These are phyloP conservation scores for Cicer bijugum DNA, from an alignment of 306 rosid genomes.

Conservation along the genomic window DNA sequence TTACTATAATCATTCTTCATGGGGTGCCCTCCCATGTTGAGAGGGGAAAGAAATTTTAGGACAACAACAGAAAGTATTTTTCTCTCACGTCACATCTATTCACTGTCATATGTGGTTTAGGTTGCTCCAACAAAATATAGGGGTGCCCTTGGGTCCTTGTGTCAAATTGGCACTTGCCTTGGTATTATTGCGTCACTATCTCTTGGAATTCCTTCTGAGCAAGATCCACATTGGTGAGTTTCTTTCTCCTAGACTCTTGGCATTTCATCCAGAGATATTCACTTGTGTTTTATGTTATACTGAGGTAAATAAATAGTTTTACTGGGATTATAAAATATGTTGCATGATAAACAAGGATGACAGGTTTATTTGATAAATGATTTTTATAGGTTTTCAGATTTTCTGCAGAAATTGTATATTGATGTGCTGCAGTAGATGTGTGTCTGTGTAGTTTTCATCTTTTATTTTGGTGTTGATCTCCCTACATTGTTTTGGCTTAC, in stretches of 20 bases:
- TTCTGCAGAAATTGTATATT: constrained; percentile 9
- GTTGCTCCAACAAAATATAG: constrained; percentile 88
- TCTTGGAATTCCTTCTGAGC: constrained; percentile 77
- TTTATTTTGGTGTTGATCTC: background rate
- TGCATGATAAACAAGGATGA: constrained; percentile 12
- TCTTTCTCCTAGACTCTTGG: constrained; percentile 38
- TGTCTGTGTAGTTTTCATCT: constrained; percentile 6
- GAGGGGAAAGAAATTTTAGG: constrained; percentile 23
- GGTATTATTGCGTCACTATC: constrained; percentile 78
- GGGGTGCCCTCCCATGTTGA: constrained; percentile 5
- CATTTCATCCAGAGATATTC: constrained; percentile 15
- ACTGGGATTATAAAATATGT: constrained; percentile 16
- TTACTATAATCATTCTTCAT: constrained; percentile 18
- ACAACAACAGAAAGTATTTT: constrained; percentile 16
- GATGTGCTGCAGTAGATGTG: background rate
- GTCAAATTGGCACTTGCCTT: constrained; percentile 92
- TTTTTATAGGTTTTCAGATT: constrained; percentile 34
- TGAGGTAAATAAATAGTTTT: constrained; percentile 13
- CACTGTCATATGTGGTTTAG: constrained; percentile 48
- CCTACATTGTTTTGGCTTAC: background rate
- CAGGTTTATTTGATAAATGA: constrained; percentile 20
- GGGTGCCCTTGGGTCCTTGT: constrained; percentile 80
- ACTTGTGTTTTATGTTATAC: constrained; percentile 11
- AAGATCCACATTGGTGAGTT: constrained; percentile 80
- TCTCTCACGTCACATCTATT: constrained; percentile 27